Conservation (phyloP, 176 grass and related monocot species). For the Carex scoparia region DNA sequence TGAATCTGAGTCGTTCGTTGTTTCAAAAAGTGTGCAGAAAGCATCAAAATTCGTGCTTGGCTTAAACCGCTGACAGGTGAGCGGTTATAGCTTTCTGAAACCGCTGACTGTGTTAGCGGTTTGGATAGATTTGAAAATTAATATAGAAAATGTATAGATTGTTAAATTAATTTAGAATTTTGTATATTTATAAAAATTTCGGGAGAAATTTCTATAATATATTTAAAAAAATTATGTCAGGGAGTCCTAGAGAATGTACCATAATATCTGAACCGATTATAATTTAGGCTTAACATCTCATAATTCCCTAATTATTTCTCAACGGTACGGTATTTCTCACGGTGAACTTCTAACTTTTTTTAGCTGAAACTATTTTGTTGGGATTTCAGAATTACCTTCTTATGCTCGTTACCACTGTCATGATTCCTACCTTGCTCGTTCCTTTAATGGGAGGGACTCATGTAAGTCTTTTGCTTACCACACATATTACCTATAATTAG, state of each 20-base stretch:
- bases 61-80: too few species aligned
- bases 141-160: too few species aligned
- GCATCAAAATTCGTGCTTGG: too few species aligned
- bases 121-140: too few species aligned
- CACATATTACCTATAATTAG: too few species aligned
- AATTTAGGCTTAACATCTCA: background rate
- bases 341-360: constrained; percentile 14
- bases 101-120: too few species aligned
- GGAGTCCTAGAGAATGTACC: background rate
- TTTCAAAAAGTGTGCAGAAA: too few species aligned
- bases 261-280: background rate
- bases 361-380: constrained; percentile 41
- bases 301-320: background rate
- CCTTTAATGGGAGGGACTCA: constrained; percentile 39
- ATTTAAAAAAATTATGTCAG: background rate
- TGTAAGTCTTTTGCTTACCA: constrained; percentile 18
- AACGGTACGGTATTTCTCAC: background rate
- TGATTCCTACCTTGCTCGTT: constrained; percentile 43
- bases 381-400: constrained; percentile 44
- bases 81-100: too few species aligned
- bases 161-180: too few species aligned
- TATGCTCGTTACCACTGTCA: constrained; percentile 40
- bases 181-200: too few species aligned
- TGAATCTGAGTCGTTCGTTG: too few species aligned
- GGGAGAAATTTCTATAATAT: background rate